Evolutionary conservation across 1,284 basidiomycete genomes (phyloP).

Genomic region (Cryptococcus neoformans): DNA sequence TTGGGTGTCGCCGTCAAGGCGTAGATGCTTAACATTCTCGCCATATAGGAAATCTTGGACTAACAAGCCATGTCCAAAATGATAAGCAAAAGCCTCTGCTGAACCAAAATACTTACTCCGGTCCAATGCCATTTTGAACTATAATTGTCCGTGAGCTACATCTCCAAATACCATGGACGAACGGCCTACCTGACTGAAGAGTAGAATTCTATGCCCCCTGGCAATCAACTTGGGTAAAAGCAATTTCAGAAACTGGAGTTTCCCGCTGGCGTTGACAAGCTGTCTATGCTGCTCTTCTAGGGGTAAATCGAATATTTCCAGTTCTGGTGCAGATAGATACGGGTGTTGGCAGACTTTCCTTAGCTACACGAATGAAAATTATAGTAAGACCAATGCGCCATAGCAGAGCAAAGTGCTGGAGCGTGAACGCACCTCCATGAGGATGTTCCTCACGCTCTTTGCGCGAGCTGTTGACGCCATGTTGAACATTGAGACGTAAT

Average conservation of each 20-base stretch:
- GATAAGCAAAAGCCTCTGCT: not conserved
- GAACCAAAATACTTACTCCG: conserved; percentile 49
- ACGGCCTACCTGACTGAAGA: conserved; percentile 87
- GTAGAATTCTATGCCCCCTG: conserved; percentile 86
- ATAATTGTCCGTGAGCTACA: not conserved
- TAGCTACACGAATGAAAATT: conserved; percentile 20
- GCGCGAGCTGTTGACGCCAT: conserved; percentile 21
- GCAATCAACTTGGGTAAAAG: conserved; percentile 84
- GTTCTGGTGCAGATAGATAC: conserved; percentile 75
- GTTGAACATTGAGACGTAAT: not conserved
- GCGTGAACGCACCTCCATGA: conserved; percentile 39
- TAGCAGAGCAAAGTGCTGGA: not conserved
- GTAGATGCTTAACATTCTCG: conserved; percentile 83
- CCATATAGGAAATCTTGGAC: conserved; percentile 91
- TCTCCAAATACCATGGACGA: not conserved
- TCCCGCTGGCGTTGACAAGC: conserved; percentile 79
- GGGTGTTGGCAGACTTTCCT: conserved; percentile 68
- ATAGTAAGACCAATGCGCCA: not conserved
- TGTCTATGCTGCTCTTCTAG: conserved; percentile 67
- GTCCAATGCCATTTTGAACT: conserved; percentile 87
- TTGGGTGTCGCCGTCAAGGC: conserved; percentile 88
- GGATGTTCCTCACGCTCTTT: conserved; percentile 32
- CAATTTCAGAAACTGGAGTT: conserved; percentile 76
- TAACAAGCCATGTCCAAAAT: conserved; percentile 5
- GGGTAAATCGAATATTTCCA: conserved; percentile 70